Base-by-base conservation (phyloP, 1,284 basidiomycete species). In the Omphalotus olearius region DNA sequence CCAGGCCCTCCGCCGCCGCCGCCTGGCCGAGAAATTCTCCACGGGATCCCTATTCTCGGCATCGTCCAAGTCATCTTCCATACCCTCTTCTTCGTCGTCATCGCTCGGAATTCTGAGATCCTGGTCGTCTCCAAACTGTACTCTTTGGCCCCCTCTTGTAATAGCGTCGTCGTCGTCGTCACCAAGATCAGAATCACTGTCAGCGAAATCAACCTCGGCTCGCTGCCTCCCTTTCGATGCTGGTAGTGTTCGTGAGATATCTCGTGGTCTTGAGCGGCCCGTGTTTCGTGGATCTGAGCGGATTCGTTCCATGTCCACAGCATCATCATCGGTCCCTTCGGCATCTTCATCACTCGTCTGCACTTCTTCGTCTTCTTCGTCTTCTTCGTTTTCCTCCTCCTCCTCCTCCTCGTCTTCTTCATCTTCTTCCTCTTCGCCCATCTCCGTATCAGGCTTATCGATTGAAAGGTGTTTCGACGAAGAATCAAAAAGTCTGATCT, bases 401-500 rank as follows among this genome's bases (percentile, higher is more conserved):
- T 60, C 61, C 6, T 60, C 65, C 6, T 62, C 60, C 6, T 59
- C 58, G n/a, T 57, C 62, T 11, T 62, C 64, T 3, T 57, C 59
- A 10, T 59, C 66, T 4, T 61, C 61, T 3, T 68, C 69, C 14
- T 71, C 69, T 13, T 73, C 71, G 2, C 61, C 62, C 3, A 64
- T 66, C 2, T 66, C 65, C 11, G 66, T 64, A 5, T 62, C 64
- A 17, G 66, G 56, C 5, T 56, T 55, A n/a, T 62, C 60, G 6
- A 71, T 65, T 4, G 68, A 69, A 18, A 89, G 73, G 14, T 77
- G 75, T 35, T 76, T 78, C 4, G 82, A 85, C 0, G 92, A 96
- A 1, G 88, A 83, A 16, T 83, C 90, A 39, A 99, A 85, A 4
- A 99, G 76, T n/a, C 82, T 78, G 55, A 99, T 93, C 56, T 91